A percentile compares a stretch with the other conserved stretches of the same genome.
phyloP scores from a whole-genome alignment of 768 basidiomycete species.

The Lactifluus hygrophoroides region DNA sequence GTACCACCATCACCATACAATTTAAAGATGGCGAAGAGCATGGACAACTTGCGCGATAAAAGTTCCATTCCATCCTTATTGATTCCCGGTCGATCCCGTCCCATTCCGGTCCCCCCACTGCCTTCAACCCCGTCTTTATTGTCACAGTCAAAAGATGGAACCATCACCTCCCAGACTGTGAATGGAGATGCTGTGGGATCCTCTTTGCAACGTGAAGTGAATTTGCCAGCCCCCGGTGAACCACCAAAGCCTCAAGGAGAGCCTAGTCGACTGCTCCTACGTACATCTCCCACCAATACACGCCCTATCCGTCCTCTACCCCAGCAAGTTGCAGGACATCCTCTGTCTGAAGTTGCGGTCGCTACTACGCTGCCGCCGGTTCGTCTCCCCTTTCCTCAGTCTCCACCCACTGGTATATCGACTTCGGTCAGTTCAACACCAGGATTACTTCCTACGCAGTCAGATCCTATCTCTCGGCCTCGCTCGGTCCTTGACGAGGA shows the following conservation, averaged over 20 bases:
- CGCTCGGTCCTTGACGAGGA: slow-evolving; percentile 20
- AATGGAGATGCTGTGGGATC: slow-evolving; percentile 1
- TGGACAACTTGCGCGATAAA: slow-evolving; percentile 20
- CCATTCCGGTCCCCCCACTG: slow-evolving; percentile 8
- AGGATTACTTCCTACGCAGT: slow-evolving; percentile 2
- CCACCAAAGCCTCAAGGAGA: slow-evolving; percentile 6
- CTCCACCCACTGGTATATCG: background rate
- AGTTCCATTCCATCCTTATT: background rate
- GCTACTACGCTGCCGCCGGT: background rate
- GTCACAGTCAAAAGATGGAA: slow-evolving; percentile 3
- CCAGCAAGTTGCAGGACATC: slow-evolving; percentile 3
- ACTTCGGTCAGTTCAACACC: background rate
- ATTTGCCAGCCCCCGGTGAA: background rate
- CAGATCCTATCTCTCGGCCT: slow-evolving; percentile 14
- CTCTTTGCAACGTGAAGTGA: slow-evolving; percentile 6
- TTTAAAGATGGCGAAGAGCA: slow-evolving; percentile 21
- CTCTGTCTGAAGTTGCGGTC: slow-evolving; percentile 10
- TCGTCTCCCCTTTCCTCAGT: slow-evolving; percentile 8
- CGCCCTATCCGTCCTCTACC: slow-evolving; percentile 15
- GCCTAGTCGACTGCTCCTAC: background rate
- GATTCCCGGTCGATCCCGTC: slow-evolving; percentile 8
- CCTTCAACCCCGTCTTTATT: slow-evolving; percentile 4
- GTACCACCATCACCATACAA: slow-evolving; percentile 8
- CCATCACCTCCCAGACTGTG: background rate
- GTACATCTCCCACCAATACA: slow-evolving; percentile 13